Evolutionary conservation across 2,329 filamentous ascomycete species (phyloP).

Genomic region (Colletotrichum cordylinicola): DNA sequence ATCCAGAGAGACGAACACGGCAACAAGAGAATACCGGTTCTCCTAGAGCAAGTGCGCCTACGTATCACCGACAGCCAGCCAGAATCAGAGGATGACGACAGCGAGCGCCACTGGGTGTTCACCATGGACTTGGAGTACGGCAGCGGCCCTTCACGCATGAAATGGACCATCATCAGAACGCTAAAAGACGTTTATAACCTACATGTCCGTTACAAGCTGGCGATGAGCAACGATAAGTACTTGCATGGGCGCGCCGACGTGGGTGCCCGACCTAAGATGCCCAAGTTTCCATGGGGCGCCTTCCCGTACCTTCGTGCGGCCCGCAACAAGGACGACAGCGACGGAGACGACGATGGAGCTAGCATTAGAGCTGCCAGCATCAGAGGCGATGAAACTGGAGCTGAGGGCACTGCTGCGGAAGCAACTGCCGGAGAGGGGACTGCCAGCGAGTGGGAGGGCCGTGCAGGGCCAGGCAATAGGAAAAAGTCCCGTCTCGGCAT

Average conservation of each 20-base stretch:
- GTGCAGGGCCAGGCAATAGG: constrained; percentile 28
- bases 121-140: constrained; percentile 95
- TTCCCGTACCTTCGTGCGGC: constrained; percentile 89
- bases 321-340: constrained; percentile 80
- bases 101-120: constrained; percentile 81
- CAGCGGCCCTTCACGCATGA: constrained; percentile 94
- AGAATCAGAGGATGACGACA: constrained; percentile 63
- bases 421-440: constrained; percentile 63
- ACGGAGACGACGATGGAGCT: constrained; percentile 65
- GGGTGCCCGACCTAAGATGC: constrained; percentile 78
- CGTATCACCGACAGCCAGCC: constrained; percentile 81
- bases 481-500: constrained; percentile 59
- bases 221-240: constrained; percentile 83
- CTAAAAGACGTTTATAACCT: constrained; percentile 91
- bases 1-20: constrained; percentile 97
- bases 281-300: constrained; percentile 86
- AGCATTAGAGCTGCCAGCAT: constrained; percentile 33
- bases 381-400: constrained; percentile 50
- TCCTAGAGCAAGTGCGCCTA: constrained; percentile 93
- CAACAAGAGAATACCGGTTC: constrained; percentile 91
- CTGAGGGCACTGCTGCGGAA: constrained; percentile 40
- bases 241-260: constrained; percentile 70
- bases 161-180: constrained; percentile 89
- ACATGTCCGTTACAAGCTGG: constrained; percentile 91
- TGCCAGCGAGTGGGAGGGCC: constrained; percentile 36